Percentiles rank a stretch among this genome's conserved stretches.
Evolutionary conservation across 441 rosid genomes (phyloP).

Genomic region (Sinapis alba): DNA sequence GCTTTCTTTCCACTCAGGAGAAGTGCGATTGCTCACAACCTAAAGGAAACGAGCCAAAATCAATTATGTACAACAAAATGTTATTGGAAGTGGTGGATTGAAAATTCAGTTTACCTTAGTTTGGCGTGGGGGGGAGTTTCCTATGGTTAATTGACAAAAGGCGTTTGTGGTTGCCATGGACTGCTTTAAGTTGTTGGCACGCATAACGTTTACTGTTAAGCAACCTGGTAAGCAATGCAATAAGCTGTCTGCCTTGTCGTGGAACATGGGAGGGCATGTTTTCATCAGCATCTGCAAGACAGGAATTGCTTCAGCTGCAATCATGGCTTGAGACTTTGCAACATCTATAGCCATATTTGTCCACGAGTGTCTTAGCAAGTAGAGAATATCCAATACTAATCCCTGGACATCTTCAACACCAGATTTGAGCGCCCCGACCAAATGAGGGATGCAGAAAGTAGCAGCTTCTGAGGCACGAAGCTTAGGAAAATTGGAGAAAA

Average conservation of each 20-base stretch:
- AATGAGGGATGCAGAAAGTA: conserved; percentile 93
- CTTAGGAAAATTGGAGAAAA: conserved; percentile 93
- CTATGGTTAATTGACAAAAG: conserved; percentile 93
- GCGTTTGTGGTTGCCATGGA: conserved; percentile 95
- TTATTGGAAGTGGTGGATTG: not conserved
- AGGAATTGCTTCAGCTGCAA: conserved; percentile 98
- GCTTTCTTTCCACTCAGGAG: conserved; percentile 92
- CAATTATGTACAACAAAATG: not conserved
- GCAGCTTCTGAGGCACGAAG: conserved; percentile 97
- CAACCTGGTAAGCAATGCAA: conserved; percentile 99
- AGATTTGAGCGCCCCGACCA: conserved; percentile 91
- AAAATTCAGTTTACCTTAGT: conserved; percentile 59
- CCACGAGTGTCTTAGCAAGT: conserved; percentile 98
- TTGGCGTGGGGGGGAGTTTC: conserved; percentile 84
- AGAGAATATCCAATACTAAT: conserved; percentile 91
- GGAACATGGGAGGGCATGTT: conserved; percentile 97
- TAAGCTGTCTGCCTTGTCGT: conserved; percentile 94
- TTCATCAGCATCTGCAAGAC: conserved; percentile 90
- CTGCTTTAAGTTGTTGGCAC: conserved; percentile 97
- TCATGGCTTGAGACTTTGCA: conserved; percentile 92
- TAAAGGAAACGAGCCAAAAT: conserved; percentile 33
- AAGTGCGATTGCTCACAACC: conserved; percentile 72
- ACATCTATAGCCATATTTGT: conserved; percentile 89
- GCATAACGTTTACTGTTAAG: conserved; percentile 86
- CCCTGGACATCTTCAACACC: conserved; percentile 94